Base-by-base conservation (phyloP, 345 rosid species). In the Combretum micranthum region DNA sequence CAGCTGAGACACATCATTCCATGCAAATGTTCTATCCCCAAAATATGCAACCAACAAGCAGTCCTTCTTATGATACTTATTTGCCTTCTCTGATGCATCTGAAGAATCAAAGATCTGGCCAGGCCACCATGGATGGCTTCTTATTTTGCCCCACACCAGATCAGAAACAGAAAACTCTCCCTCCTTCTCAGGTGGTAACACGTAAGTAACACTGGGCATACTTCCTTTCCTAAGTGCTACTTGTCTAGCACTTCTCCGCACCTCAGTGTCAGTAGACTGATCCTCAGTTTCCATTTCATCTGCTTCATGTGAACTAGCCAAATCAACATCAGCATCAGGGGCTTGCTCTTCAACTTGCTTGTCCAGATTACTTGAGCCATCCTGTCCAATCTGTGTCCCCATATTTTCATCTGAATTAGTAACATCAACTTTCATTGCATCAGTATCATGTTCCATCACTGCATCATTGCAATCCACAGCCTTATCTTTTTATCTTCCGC, bases 61-160 rank as follows among this genome's bases (percentile, higher is more conserved):
- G 61, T 80, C 88, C 67, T 75, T 83, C 64, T 83, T 76, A 39
- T 80, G 71, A 79, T 80, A 71, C 58, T 71, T 78, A 67, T 72
- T 55, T 22, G 88, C 86, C 73, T 69, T 78, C 56, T 82, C 88
- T 8, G 86, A 83, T 17, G 93, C 83, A 64, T 78, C 79, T n/a
- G 83, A 69, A 57, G 84, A 71, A 71, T 85, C 79, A 64, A 76
- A 80, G 48, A 85, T 85, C 74, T 85, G 88, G 9, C 93, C 93
- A 57, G 93, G 93, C 93, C 93, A 85, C 93, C 88, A 82, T 2
- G 86, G 93, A 69, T 85, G 88, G 75, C 88, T 82, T 68, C 84
- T 78, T 46, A 82, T 86, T 67, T 85, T 85, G 25, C 88, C 86
- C 93, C 93, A 85, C 14, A 85, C 88, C 71, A 82, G 69, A 66